A percentile compares a stretch with the other conserved stretches of the same genome.
Conservation (phyloP, 2,329 filamentous ascomycete species). For the Diplodia corticola region DNA sequence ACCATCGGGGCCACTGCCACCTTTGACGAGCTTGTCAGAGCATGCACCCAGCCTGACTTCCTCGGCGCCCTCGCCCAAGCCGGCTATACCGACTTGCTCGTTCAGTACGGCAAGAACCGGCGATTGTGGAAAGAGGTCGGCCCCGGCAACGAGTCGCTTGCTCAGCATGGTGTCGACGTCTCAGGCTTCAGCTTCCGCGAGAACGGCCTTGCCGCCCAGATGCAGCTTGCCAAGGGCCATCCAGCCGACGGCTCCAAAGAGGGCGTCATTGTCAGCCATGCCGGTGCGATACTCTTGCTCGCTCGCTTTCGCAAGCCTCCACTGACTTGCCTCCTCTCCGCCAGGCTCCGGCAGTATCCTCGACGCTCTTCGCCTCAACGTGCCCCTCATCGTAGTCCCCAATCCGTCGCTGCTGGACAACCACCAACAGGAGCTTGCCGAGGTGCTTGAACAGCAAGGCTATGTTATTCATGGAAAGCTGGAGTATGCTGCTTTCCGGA, state of each 20-base stretch:
- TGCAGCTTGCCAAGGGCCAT: constrained; percentile 55
- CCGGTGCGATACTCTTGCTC: constrained; percentile 58
- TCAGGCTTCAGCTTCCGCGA: constrained; percentile 66
- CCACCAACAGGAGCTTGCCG: constrained; percentile 85
- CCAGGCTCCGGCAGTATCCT: constrained; percentile 87
- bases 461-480: constrained; percentile 74
- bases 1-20: constrained; percentile 90
- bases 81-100: constrained; percentile 68
- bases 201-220: constrained; percentile 59
- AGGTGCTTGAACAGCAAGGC: constrained; percentile 69
- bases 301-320: not conserved
- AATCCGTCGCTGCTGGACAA: constrained; percentile 82
- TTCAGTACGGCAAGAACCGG: constrained; percentile 78
- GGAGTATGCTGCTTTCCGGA: constrained; percentile 49
- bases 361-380: constrained; percentile 70
- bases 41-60: constrained; percentile 64
- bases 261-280: constrained; percentile 85
- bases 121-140: constrained; percentile 46
- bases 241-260: constrained; percentile 43
- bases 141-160: constrained; percentile 18
- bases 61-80: constrained; percentile 59
- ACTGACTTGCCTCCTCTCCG: not conserved
- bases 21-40: constrained; percentile 70
- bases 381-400: constrained; percentile 85
- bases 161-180: constrained; percentile 43